phyloP scores from a whole-genome alignment of 2,329 filamentous ascomycete genomes.

The Elsinoe fawcettii region DNA sequence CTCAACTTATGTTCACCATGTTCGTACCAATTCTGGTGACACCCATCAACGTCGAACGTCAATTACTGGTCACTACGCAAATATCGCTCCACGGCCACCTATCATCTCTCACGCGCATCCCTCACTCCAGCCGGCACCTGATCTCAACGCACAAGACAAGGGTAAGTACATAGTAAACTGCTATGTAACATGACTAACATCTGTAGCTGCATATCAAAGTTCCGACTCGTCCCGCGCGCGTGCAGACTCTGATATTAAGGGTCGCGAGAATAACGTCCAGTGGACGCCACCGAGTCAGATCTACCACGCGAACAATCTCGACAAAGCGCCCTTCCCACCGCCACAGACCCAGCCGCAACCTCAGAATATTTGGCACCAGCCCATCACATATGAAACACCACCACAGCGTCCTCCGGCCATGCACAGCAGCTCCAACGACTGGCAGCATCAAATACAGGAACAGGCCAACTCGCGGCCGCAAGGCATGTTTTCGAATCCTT shows the following conservation, averaged over 20 bases:
- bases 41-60: constrained; percentile 3
- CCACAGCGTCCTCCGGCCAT: not conserved
- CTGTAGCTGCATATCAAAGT: not conserved
- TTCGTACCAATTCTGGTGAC: constrained; percentile 22
- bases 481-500: not conserved
- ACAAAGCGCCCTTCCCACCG: not conserved
- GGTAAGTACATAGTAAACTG: not conserved
- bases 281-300: constrained; percentile 32
- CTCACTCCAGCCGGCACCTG: not conserved
- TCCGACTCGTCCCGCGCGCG: not conserved
- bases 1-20: constrained; percentile 26
- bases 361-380: not conserved
- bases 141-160: not conserved
- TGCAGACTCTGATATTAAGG: constrained; percentile 18
- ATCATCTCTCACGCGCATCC: constrained; percentile 3
- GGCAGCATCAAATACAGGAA: constrained; percentile 1
- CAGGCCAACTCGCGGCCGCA: not conserved
- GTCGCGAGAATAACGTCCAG: constrained; percentile 21
- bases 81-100: constrained; percentile 1
- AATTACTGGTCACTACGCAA: constrained; percentile 9
- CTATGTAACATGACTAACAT: not conserved
- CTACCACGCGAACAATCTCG: constrained; percentile 17
- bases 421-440: not conserved
- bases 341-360: not conserved
- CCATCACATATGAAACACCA: not conserved